A percentile compares a stretch with the other conserved stretches of the same genome.
These are phyloP conservation scores for Barnettozyma vustinii DNA, from an alignment of 805 yeast genomes.

Conservation along the genomic window DNA sequence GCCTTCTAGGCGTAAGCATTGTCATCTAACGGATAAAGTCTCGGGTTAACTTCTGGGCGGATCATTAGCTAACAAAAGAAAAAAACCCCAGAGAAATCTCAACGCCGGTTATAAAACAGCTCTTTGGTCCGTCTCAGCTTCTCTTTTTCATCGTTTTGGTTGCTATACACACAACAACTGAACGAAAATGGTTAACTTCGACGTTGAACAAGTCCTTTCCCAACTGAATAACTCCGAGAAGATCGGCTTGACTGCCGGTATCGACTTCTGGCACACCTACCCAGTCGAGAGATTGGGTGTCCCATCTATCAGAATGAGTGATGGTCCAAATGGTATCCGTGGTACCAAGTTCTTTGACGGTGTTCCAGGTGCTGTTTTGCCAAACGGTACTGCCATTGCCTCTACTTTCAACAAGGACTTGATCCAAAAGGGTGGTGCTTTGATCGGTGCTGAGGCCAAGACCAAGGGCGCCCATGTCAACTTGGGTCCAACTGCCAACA, in stretches of 20 bases:
- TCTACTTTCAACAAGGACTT: slow-evolving; percentile 50
- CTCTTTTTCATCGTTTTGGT: background rate
- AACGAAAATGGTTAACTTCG: slow-evolving; percentile 15
- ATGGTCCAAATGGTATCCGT: slow-evolving; percentile 63
- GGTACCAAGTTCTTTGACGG: slow-evolving; percentile 51
- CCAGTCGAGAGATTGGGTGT: slow-evolving; percentile 35
- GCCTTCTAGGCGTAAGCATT: background rate
- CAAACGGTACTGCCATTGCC: slow-evolving; percentile 53
- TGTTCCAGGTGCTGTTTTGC: slow-evolving; percentile 52
- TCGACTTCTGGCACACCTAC: slow-evolving; percentile 48
- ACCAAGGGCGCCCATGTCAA: slow-evolving; percentile 47
- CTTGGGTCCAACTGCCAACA: slow-evolving; percentile 47
- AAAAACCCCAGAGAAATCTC: background rate
- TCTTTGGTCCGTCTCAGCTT: background rate
- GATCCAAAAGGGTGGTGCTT: slow-evolving; percentile 41
- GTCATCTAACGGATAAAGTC: background rate
- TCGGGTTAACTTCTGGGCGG: background rate
- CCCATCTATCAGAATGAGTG: slow-evolving; percentile 44
- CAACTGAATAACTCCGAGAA: slow-evolving; percentile 17
- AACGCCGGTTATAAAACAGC: background rate
- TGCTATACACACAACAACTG: background rate
- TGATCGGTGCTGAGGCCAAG: slow-evolving; percentile 51
- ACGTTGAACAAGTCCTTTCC: slow-evolving; percentile 23
- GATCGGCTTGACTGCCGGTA: slow-evolving; percentile 33
- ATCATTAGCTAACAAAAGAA: background rate